Evolutionary conservation across 1,139 yeast genomes (phyloP).

Genomic region (Eremothecium gossypii): DNA sequence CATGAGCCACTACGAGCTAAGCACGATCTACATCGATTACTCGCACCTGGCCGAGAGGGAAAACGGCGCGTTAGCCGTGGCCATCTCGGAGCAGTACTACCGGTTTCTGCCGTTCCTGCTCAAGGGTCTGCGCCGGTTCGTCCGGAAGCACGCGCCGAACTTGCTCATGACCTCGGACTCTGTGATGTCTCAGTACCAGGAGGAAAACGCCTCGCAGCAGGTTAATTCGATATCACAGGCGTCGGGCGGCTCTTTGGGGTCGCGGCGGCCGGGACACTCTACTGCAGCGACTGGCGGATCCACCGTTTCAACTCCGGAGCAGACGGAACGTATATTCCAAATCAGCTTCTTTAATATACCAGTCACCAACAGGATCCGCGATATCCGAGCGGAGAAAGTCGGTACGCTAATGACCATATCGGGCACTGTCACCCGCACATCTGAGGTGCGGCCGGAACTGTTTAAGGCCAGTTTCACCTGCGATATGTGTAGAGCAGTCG

Average conservation of each 20-base stretch:
- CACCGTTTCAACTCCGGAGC: constrained; percentile 19
- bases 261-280: constrained; percentile 12
- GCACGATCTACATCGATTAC: constrained; percentile 79
- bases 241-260: constrained; percentile 14
- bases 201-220: constrained; percentile 24
- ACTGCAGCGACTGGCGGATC: constrained; percentile 22
- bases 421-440: constrained; percentile 94
- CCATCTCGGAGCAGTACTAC: constrained; percentile 84
- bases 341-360: constrained; percentile 87
- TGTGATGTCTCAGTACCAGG: constrained; percentile 38
- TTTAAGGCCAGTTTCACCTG: constrained; percentile 83
- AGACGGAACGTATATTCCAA: constrained; percentile 69
- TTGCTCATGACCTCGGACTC: constrained; percentile 32
- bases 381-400: constrained; percentile 78
- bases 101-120: constrained; percentile 81
- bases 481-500: constrained; percentile 75
- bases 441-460: constrained; percentile 94
- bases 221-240: constrained; percentile 13
- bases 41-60: constrained; percentile 67
- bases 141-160: constrained; percentile 69
- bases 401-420: constrained; percentile 80
- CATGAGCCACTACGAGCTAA: constrained; percentile 65
- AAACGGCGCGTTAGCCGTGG: constrained; percentile 83
- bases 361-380: constrained; percentile 75
- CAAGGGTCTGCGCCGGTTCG: constrained; percentile 62